Percentiles rank a stretch among this genome's conserved stretches.
Conservation (phyloP, 805 yeast genomes). For the Tetrapisispora arboricola region DNA sequence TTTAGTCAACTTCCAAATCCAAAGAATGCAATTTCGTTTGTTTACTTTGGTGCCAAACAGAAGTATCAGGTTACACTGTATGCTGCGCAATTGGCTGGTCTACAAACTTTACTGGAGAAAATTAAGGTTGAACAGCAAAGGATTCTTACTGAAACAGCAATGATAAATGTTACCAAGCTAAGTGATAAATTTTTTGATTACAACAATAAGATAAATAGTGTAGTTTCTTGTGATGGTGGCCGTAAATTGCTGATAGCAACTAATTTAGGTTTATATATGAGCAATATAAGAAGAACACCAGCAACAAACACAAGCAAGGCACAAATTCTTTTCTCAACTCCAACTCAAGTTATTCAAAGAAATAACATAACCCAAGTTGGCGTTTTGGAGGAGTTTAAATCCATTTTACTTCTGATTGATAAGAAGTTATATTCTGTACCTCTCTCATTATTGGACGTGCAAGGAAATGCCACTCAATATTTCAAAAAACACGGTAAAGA, state of each 20-base stretch:
- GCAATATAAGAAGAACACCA: constrained; percentile 45
- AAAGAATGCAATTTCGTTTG: constrained; percentile 26
- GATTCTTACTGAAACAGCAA: constrained; percentile 61
- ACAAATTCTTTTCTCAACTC: constrained; percentile 51
- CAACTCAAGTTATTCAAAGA: constrained; percentile 64
- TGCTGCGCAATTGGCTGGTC: constrained; percentile 42
- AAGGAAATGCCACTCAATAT: constrained; percentile 32
- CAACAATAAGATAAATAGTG: constrained; percentile 73
- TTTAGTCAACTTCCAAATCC: constrained; percentile 15
- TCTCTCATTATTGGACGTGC: constrained; percentile 46
- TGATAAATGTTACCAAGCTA: constrained; percentile 66
- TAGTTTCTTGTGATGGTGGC: constrained; percentile 91
- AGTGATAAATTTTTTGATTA: constrained; percentile 69
- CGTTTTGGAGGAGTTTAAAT: constrained; percentile 82
- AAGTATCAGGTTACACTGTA: constrained; percentile 35
- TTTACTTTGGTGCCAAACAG: constrained; percentile 30
- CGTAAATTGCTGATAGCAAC: constrained; percentile 85
- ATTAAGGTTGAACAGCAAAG: constrained; percentile 70
- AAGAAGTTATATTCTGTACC: constrained; percentile 72
- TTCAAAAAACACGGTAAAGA: constrained; percentile 59
- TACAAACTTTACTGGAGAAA: constrained; percentile 71
- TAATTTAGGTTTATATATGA: constrained; percentile 78
- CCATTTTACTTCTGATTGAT: constrained; percentile 71
- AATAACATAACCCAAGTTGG: constrained; percentile 80
- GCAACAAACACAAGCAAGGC: constrained; percentile 34